Evolutionary conservation across 306 rosid genomes (phyloP).

Genomic region (Cotoneaster glaucophyllus): DNA sequence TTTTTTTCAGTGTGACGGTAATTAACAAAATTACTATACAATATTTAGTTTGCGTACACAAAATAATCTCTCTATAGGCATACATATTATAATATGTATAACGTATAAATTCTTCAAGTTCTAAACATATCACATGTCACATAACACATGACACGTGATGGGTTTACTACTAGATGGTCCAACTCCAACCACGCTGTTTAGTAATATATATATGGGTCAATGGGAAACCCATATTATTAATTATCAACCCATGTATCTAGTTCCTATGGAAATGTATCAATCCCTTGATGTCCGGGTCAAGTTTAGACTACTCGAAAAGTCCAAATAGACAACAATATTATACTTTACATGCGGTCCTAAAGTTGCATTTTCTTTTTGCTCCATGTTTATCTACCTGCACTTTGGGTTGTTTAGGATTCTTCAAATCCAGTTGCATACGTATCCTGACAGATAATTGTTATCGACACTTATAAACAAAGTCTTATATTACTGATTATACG

Average conservation of each 20-base stretch:
- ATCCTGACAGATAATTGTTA: background rate
- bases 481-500: background rate
- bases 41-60: background rate
- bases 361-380: background rate
- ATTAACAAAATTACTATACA: background rate
- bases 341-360: background rate
- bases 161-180: background rate
- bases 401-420: background rate
- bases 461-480: no score
- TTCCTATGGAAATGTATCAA: background rate
- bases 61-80: background rate
- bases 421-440: background rate
- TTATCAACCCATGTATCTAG: background rate
- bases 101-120: background rate
- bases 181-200: background rate
- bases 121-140: background rate
- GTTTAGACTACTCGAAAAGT: conserved; percentile 14
- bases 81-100: background rate
- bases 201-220: background rate
- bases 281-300: conserved; percentile 54
- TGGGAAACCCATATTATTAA: background rate
- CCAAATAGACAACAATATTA: background rate
- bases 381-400: background rate
- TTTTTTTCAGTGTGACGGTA: no score
- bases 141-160: background rate